Base-by-base conservation (phyloP, 169 alveolate species). In the Cryptosporidium viatorum region DNA sequence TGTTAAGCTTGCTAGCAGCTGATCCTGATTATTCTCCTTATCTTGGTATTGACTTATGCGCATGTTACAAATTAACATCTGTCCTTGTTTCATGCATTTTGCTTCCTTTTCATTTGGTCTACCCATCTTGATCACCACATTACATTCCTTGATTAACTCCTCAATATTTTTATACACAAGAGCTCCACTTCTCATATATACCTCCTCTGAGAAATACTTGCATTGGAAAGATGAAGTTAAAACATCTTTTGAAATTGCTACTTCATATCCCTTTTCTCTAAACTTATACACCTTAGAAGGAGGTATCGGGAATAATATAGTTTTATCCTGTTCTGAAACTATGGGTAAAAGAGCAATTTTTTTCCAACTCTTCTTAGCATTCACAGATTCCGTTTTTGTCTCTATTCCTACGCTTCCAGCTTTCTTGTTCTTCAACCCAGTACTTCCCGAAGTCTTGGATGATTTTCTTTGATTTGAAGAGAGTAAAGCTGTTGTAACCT, bases 121-220 rank as follows among this genome's bases (percentile, higher is more conserved):
- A 45, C 94, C 92, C 29, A 95, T 93, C 69, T 95, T 93, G 51
- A 95, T 74, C 71, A 94, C 73, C 58, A 95, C 93, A 35, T 95
- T 92, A 26, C 94, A 68, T 33, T 73, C 91, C 68, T 85, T 71
- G 35, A 94, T 86, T 62, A 94, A 85, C 39, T 69, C 91, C 16
- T 91, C 92, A 45, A 91, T 84, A 23, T 23, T 80, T n/a, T 86
- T 68, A 4, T 31, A 84, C 4, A 94, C 71, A 67, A 91, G 93
- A n/a, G 96, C 96, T 37, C 96, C 75, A 26, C 75, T 43, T 31
- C 51, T 59, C 39, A 41, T 29, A 37, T 80, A 80, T 16, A 37
- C 43, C 70, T 80, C 68, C 52, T 74, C 50, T n/a, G 75, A 59
- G 58, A 80, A 80, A 48, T 21, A 43, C 10, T 62, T 26, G 35